Conservation (phyloP, 495 filamentous ascomycete species). For the Wilcoxina mikolae region DNA sequence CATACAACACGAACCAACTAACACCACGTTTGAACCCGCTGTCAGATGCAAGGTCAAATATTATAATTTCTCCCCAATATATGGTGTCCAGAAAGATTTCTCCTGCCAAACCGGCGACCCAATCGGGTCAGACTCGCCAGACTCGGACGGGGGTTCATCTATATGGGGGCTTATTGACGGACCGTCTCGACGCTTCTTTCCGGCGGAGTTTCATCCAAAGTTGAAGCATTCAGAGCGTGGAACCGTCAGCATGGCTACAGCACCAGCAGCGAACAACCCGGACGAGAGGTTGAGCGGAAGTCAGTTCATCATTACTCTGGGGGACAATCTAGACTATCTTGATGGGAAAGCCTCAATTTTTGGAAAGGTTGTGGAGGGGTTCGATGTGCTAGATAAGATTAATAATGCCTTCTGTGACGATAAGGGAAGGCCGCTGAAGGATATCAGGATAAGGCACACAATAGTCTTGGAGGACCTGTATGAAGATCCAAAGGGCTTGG, state of each 20-base stretch:
- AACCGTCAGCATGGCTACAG: slow-evolving; percentile 90
- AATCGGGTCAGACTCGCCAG: slow-evolving; percentile 61
- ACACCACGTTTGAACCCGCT: slow-evolving; percentile 4
- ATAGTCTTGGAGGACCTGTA: slow-evolving; percentile 81
- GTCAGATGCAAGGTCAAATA: slow-evolving; percentile 76
- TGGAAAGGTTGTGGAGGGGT: slow-evolving; percentile 85
- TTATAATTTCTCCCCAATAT: slow-evolving; percentile 87
- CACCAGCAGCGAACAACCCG: slow-evolving; percentile 56
- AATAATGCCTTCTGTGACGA: slow-evolving; percentile 78
- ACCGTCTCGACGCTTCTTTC: slow-evolving; percentile 59
- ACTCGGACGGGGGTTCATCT: slow-evolving; percentile 78
- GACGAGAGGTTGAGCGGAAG: slow-evolving; percentile 68
- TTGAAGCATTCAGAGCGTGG: slow-evolving; percentile 73
- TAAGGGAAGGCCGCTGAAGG: slow-evolving; percentile 65
- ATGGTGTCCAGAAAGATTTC: slow-evolving; percentile 78
- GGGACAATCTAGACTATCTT: slow-evolving; percentile 71
- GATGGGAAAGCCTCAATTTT: slow-evolving; percentile 89
- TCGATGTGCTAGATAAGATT: slow-evolving; percentile 83
- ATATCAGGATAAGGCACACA: slow-evolving; percentile 87
- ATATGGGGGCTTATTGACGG: slow-evolving; percentile 78
- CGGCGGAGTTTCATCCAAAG: slow-evolving; percentile 66
- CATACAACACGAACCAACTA: slow-evolving; percentile 12
- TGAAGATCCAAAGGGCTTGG: slow-evolving; percentile 57
- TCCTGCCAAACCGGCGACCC: slow-evolving; percentile 93
- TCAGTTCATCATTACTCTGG: slow-evolving; percentile 82